Conservation (phyloP, 768 basidiomycete species). For the Xerocomus brunneocitrinus region DNA sequence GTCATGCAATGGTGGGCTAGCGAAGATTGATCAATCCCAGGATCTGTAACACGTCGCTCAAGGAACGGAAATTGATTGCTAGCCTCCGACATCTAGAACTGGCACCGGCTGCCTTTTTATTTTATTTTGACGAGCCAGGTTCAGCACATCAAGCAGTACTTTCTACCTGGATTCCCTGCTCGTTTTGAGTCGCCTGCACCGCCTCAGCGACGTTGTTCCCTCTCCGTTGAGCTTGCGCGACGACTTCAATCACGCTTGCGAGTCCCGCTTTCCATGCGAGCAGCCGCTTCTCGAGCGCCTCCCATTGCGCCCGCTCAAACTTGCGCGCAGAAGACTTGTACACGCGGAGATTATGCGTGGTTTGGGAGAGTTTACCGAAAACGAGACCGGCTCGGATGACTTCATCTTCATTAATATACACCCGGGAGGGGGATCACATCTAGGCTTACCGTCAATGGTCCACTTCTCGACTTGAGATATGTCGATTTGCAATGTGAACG, state of each 20-base stretch:
- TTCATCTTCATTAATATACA: constrained; percentile 24
- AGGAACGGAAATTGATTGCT: too few species aligned
- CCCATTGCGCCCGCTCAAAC: constrained; percentile 80
- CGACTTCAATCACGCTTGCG: constrained; percentile 63
- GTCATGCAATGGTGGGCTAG: neutral
- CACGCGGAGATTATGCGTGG: constrained; percentile 66
- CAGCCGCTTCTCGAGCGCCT: constrained; percentile 66
- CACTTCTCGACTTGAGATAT: constrained; percentile 72
- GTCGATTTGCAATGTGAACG: constrained; percentile 61
- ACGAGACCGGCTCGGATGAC: constrained; percentile 79
- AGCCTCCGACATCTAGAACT: neutral
- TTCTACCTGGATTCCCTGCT: constrained; percentile 23
- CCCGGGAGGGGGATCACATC: neutral
- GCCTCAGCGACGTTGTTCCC: constrained; percentile 21
- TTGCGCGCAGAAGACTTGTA: constrained; percentile 69
- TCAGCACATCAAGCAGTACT: constrained; percentile 15
- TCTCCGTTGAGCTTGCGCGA: constrained; percentile 50
- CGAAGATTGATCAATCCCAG: neutral
- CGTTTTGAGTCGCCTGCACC: constrained; percentile 19
- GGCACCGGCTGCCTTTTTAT: neutral
- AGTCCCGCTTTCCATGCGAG: constrained; percentile 76
- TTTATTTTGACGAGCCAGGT: neutral
- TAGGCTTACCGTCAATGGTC: constrained; percentile 72
- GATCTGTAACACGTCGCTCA: too few species aligned
- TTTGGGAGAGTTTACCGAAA: constrained; percentile 81